phyloP scores from a whole-genome alignment of 1,284 basidiomycete genomes.

The Ustilago sp. region DNA sequence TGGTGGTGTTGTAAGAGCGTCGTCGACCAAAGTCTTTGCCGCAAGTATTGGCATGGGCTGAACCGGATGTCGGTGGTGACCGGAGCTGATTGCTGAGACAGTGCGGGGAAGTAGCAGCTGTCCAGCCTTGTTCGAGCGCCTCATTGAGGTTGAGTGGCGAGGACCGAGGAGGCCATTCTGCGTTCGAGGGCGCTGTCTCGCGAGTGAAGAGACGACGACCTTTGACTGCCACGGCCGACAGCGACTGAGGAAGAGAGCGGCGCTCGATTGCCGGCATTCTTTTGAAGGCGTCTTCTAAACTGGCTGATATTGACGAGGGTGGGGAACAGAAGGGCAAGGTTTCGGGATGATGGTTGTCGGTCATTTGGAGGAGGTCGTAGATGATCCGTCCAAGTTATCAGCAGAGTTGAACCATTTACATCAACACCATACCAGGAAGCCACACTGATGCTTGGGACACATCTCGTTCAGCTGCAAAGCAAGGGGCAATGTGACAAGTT shows the following conservation, averaged over 20 bases:
- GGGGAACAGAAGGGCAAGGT: neutral
- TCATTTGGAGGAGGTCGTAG: neutral
- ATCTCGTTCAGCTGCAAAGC: neutral
- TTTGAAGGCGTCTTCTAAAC: neutral
- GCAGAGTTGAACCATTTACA: neutral
- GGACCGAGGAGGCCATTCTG: neutral
- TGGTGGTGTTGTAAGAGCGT: slow-evolving; percentile 37
- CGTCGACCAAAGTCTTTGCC: slow-evolving; percentile 24
- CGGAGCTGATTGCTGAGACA: slow-evolving; percentile 32
- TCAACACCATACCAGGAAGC: neutral
- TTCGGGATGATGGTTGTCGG: slow-evolving; percentile 6
- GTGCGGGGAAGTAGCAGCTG: slow-evolving; percentile 16
- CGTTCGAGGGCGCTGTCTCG: neutral
- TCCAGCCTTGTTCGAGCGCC: slow-evolving; percentile 29
- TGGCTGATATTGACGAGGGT: neutral
- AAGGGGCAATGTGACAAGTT: neutral
- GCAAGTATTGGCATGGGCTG: neutral
- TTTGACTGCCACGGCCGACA: slow-evolving; percentile 32
- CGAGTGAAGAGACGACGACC: slow-evolving; percentile 40
- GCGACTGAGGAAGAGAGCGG: slow-evolving; percentile 25
- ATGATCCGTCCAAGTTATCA: neutral
- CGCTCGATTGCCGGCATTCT: slow-evolving; percentile 37
- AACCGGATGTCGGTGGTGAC: slow-evolving; percentile 15
- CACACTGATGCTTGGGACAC: neutral
- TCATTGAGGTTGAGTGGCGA: slow-evolving; percentile 35